A percentile compares a stretch with the other conserved stretches of the same genome.
Conservation (phyloP, 257 asterid species). For the Linaria vulgaris region DNA sequence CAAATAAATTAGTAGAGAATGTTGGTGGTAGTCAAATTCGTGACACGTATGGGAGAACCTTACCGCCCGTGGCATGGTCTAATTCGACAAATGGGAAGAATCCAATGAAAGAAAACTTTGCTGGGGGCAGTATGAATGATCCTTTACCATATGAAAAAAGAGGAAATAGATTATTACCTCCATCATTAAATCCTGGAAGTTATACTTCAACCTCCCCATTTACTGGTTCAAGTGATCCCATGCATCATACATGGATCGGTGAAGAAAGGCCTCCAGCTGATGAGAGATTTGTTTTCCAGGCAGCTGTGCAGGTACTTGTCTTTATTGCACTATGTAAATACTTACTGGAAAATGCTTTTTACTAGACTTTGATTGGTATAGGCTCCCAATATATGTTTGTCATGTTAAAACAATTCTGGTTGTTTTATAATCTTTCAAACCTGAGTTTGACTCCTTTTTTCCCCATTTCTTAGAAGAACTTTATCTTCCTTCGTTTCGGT, state of each 20-base stretch:
- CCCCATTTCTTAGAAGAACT: too few relatives aligned
- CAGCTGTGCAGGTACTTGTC: constrained; percentile 87
- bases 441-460: too few relatives aligned
- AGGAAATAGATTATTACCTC: constrained; percentile 63
- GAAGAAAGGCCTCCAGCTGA: constrained; percentile 77
- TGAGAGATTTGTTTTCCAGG: constrained; percentile 86
- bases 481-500: not conserved
- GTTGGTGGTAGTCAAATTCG: constrained; percentile 49
- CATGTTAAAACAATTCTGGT: too few relatives aligned
- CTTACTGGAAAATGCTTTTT: constrained; percentile 3
- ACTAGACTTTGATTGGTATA: constrained; percentile 15
- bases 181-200: constrained; percentile 48
- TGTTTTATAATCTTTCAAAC: too few relatives aligned
- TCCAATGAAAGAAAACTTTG: constrained; percentile 29
- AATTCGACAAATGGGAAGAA: constrained; percentile 41
- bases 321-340: not conserved
- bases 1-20: constrained; percentile 44
- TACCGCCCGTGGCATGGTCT: constrained; percentile 41
- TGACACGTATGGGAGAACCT: constrained; percentile 41
- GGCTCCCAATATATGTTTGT: constrained; percentile 2
- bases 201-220: constrained; percentile 39
- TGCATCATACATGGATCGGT: constrained; percentile 51
- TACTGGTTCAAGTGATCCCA: constrained; percentile 47
- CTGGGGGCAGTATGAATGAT: constrained; percentile 35
- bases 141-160: constrained; percentile 40